Conservation (phyloP, 2,329 filamentous ascomycete species). For the Emericellopsis atlantica region DNA sequence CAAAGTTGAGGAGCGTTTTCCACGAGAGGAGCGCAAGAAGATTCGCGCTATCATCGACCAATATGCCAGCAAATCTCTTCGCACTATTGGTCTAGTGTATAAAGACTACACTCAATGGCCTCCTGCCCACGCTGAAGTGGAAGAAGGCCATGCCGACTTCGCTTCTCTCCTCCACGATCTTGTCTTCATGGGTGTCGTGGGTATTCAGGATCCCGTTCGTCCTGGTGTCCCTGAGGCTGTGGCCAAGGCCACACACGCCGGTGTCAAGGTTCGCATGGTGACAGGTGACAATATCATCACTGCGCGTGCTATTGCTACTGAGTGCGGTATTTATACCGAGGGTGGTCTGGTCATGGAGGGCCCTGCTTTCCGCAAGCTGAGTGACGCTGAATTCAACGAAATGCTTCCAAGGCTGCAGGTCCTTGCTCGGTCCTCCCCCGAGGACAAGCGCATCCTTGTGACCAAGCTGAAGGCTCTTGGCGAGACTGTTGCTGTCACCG, state of each 20-base stretch:
- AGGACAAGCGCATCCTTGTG: constrained; percentile 51
- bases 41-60: constrained; percentile 41
- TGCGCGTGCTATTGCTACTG: constrained; percentile 27
- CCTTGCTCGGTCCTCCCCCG: constrained; percentile 50
- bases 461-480: constrained; percentile 49
- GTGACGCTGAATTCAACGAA: constrained; percentile 31
- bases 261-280: constrained; percentile 53
- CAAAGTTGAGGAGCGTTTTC: constrained; percentile 11
- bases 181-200: constrained; percentile 36
- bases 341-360: constrained; percentile 53
- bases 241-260: constrained; percentile 46
- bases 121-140: constrained; percentile 46
- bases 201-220: constrained; percentile 57
- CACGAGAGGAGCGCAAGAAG: constrained; percentile 34
- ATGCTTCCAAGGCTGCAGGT: constrained; percentile 49
- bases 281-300: constrained; percentile 38
- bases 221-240: constrained; percentile 50
- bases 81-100: constrained; percentile 63
- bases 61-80: constrained; percentile 53
- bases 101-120: constrained; percentile 63
- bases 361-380: constrained; percentile 39
- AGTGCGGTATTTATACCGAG: constrained; percentile 31
- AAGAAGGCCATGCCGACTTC: constrained; percentile 47
- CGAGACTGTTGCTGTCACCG: constrained; percentile 48
- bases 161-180: constrained; percentile 33